phyloP scores from a whole-genome alignment of 108 stramenopile species.

The Skeletonema marinoi region DNA sequence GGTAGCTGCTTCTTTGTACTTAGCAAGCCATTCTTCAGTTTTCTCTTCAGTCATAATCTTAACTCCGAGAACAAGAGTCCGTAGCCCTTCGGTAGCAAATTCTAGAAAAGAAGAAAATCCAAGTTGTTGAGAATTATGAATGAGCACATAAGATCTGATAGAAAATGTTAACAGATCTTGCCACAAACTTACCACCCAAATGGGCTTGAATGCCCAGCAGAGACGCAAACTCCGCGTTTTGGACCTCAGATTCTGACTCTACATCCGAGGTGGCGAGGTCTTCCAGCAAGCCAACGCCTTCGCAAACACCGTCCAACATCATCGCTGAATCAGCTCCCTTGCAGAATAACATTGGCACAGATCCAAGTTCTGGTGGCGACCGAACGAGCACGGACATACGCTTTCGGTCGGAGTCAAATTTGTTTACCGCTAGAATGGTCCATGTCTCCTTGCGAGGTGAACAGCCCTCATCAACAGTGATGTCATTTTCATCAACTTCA shows the following conservation, averaged over 20 bases:
- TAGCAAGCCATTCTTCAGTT: conserved; percentile 75
- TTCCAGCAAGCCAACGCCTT: conserved; percentile 30
- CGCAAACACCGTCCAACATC: conserved; percentile 66
- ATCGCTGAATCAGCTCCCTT: conserved; percentile 96
- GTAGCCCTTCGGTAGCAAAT: conserved; percentile 93
- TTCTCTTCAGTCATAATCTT: conserved; percentile 82
- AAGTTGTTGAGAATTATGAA: background rate
- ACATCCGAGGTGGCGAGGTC: conserved; percentile 7
- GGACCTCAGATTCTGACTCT: conserved; percentile 17
- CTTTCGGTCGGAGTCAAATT: conserved; percentile 94
- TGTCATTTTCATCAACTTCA: conserved; percentile 10
- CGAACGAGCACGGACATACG: conserved; percentile 94
- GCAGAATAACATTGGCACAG: conserved; percentile 76
- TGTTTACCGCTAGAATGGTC: conserved; percentile 90
- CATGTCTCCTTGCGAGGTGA: conserved; percentile 64
- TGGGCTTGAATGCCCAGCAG: conserved; percentile 77
- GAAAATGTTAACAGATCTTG: background rate
- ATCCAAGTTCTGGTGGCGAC: conserved; percentile 76
- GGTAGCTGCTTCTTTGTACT: conserved; percentile 75
- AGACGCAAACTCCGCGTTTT: conserved; percentile 58
- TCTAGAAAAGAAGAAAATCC: conserved; percentile 13
- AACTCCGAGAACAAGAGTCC: conserved; percentile 92
- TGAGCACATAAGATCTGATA: background rate
- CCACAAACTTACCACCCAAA: conserved; percentile 61
- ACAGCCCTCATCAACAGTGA: conserved; percentile 13